Base-by-base conservation (phyloP, 805 yeast species). In the Brettanomyces anomalus region DNA sequence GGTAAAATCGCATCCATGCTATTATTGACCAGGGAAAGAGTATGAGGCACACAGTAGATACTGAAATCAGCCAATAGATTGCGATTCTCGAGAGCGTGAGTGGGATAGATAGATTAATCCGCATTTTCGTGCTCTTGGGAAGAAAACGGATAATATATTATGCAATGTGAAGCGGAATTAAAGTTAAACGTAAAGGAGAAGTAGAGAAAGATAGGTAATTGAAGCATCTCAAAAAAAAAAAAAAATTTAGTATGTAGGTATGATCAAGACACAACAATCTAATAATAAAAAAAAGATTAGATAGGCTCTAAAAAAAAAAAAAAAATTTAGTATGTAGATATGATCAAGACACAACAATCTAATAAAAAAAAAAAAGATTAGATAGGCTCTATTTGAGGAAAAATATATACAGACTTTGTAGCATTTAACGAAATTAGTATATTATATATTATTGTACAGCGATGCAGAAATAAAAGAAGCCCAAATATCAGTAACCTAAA, bases 1-100 rank as follows among this genome's bases (percentile, higher is more conserved):
- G 49, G 51, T 60, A 56, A 46, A 63, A 62, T 43, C 53, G 54
- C 34, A 58, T 37, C 45, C 56, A 62, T 16, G 65, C 45, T 11
- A 62, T 32, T 7, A 60, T 33, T 1, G 67, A 62, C 48, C 60
- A 52, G 5, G 68, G 68, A 6, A 62, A 41, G 14, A 64, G 53
- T 15, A 62, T 49, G 10, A 53, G 24, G n/a, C 51, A 39, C 3
- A 59, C 38, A 4, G 62, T 43, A 5, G 46, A 31, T 14, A 33
- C 18, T 13, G 49, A 33, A 19, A 50, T 36, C 1, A 43, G 17
- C 8, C 46, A 28, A 41, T 57, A 55, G 5, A 54, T 35, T 16
- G 50, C 19, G 4, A 49, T 40, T 21, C 62, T 43, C 7, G 60
- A 51, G 15, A 56, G 21, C 7, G 40, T 39, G 42, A 57, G 42